These are phyloP conservation scores for Coemansia sp. DNA, from an alignment of 192 early-diverging fungal genomes.

Conservation along the genomic window DNA sequence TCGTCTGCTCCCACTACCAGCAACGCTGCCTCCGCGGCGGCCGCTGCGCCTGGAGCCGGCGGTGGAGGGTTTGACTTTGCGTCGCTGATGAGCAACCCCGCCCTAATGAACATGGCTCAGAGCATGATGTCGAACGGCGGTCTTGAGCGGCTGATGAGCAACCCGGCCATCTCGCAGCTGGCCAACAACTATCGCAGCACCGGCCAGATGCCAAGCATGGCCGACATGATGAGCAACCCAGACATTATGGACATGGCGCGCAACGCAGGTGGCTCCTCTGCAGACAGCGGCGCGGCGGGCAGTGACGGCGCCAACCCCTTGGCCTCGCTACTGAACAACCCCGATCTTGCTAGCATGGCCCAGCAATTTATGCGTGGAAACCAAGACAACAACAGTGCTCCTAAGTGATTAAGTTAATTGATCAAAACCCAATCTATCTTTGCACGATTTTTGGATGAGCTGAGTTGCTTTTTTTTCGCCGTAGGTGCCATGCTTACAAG, in stretches of 20 bases:
- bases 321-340: constrained; percentile 44
- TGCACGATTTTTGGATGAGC: background rate
- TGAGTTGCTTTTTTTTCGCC: background rate
- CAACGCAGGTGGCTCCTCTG: constrained; percentile 17
- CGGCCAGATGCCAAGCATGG: constrained; percentile 53
- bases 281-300: background rate
- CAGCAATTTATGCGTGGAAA: constrained; percentile 33
- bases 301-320: constrained; percentile 22
- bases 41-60: constrained; percentile 61
- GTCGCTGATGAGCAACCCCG: constrained; percentile 90
- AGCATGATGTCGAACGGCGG: constrained; percentile 88
- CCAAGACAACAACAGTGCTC: background rate
- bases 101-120: constrained; percentile 94
- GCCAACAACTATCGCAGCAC: constrained; percentile 47
- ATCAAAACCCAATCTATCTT: background rate
- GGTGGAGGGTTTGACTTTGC: constrained; percentile 78
- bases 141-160: constrained; percentile 84
- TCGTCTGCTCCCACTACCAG: constrained; percentile 24
- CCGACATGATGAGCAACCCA: constrained; percentile 54
- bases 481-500: background rate
- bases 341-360: constrained; percentile 35
- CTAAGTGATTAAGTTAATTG: background rate
- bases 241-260: constrained; percentile 50
- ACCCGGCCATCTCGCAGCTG: constrained; percentile 89
- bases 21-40: constrained; percentile 31